A percentile compares a stretch with the other conserved stretches of the same genome.
These are phyloP conservation scores for Dorcoceras hygrometricum DNA, from an alignment of 257 asterid species.

Conservation along the genomic window DNA sequence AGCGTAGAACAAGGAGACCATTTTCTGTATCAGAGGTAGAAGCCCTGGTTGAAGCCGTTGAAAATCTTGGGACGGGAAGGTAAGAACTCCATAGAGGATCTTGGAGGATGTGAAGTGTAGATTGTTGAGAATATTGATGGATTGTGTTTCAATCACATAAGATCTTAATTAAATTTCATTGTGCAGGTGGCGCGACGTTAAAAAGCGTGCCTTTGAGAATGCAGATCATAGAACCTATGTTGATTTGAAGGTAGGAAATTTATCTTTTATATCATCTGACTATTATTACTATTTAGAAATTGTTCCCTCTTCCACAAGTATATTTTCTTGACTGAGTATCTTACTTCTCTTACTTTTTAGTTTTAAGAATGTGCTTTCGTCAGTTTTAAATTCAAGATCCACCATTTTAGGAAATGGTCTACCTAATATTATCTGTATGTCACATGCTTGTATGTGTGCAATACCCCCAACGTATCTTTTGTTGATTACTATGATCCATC, in stretches of 20 bases:
- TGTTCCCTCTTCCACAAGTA: not conserved
- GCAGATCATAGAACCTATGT: constrained; percentile 98
- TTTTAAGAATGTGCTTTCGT: too few relatives aligned
- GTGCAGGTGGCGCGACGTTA: constrained; percentile 97
- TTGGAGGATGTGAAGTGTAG: not conserved
- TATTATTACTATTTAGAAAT: too few relatives aligned
- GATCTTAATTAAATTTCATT: not conserved
- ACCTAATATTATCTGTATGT: not conserved
- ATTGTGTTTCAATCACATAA: not conserved
- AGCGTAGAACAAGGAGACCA: constrained; percentile 89
- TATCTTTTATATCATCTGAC: not conserved
- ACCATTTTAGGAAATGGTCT: not conserved
- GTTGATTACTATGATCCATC: not conserved
- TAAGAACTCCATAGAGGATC: constrained; percentile 22
- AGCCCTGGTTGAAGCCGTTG: constrained; percentile 95
- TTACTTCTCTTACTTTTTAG: not conserved
- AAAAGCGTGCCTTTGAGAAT: constrained; percentile 77
- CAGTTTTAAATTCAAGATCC: not conserved
- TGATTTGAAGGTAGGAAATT: constrained; percentile 72
- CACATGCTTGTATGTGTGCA: constrained; percentile 33
- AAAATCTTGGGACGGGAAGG: constrained; percentile 96
- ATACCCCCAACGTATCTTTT: constrained; percentile 26
- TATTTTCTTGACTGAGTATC: not conserved
- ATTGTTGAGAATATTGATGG: not conserved
- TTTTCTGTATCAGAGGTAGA: constrained; percentile 95